Evolutionary conservation across 805 yeast genomes (phyloP), one percentile per base, ranked within the genome.

Genomic region (Metschnikowia reukaufii): DNA sequence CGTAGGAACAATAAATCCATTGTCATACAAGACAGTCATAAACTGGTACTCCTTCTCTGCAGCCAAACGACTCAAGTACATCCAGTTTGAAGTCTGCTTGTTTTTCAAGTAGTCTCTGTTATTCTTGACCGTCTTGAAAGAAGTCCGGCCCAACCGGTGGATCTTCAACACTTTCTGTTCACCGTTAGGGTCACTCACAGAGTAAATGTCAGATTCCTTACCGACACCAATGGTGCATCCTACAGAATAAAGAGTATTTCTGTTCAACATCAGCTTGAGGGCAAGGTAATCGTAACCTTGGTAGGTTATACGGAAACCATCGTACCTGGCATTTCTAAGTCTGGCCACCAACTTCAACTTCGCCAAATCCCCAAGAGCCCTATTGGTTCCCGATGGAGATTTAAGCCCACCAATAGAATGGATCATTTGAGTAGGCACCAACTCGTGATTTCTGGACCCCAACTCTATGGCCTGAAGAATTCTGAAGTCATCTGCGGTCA

Each of bases 171-270:
- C 96, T 57, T 80, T 78, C 44, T 81, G 78, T 16, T 51, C 53
- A 0, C 92, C 94, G 17, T 77, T 61, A 10, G 76, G 70, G 59
- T 86, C 91, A 47, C 84, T 82, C 1, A 87, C 91, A 10, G 91
- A 78, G 65, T 86, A 89, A 59, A 94, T 91, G 70, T 94, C 99
- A 2, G 97, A 90, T 67, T 94, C 99, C 63, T 94, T 94, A 59
- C 99, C 99, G 42, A 94, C 96, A 49, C 98, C 99, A 56, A 92
- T 90, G 8, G 86, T 87, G 38, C 84, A 76, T 15, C 96, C 97
- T 13, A 92, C 79, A 1, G 92, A 84, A 58, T 83, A 83, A 8
- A 94, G 62, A 0, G 88, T 76, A 35, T 83, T 81, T 55, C 89
- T 76, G 59, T 84, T 86, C 52, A 86, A 73, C 82, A 94, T 81